Percentiles rank a stretch among this genome's conserved stretches.
Conservation (phyloP, 768 basidiomycete genomes). For the Ramaria sp. region DNA sequence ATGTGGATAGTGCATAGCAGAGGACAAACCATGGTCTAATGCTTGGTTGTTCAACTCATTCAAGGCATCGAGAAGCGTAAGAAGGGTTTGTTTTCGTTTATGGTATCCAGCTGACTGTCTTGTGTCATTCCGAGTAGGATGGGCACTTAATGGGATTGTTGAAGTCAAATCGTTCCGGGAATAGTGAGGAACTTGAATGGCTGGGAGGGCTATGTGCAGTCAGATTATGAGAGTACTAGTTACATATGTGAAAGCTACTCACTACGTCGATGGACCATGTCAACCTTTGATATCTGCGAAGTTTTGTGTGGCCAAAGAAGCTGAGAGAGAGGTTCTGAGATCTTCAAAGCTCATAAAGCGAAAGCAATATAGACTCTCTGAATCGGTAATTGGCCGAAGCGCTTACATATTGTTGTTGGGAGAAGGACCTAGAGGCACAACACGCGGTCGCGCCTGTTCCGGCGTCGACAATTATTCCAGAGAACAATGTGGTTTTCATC, state of each 20-base stretch:
- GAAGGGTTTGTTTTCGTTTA: constrained; percentile 35
- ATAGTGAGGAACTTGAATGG: background rate
- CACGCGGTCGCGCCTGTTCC: too few species aligned
- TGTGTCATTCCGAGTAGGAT: background rate
- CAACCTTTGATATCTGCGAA: background rate
- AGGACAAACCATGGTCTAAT: constrained; percentile 17
- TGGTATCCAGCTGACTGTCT: background rate
- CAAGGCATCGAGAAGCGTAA: constrained; percentile 36
- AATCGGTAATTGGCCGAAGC: too few species aligned
- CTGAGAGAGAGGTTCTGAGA: background rate
- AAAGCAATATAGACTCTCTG: too few species aligned
- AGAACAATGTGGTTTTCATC: too few species aligned
- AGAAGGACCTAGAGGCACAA: too few species aligned
- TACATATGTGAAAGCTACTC: background rate
- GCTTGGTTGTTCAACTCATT: constrained; percentile 33
- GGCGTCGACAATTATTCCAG: too few species aligned
- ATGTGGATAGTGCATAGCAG: background rate
- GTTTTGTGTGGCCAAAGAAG: background rate
- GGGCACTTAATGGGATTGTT: background rate
- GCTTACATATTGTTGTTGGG: too few species aligned
- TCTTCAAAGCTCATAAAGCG: background rate
- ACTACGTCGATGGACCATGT: background rate
- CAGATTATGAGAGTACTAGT: background rate
- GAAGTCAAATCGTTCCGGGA: constrained; percentile 3
- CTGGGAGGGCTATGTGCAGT: background rate